These are phyloP conservation scores for Pleurotus cornucopiae DNA, from an alignment of 768 basidiomycete species.

Conservation along the genomic window DNA sequence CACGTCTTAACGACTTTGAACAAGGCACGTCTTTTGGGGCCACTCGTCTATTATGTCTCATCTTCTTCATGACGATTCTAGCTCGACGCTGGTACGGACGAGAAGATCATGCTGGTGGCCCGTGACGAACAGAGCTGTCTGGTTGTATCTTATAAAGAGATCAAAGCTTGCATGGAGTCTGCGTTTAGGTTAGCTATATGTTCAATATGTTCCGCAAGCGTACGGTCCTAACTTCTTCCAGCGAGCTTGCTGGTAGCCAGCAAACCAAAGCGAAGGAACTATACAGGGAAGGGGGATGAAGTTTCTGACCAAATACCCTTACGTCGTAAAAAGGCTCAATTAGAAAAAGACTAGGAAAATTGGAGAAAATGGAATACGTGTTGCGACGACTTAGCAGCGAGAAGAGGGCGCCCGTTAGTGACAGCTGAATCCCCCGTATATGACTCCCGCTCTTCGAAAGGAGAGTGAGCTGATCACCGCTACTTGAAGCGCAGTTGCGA, in stretches of 20 bases:
- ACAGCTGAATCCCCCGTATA: too few species aligned
- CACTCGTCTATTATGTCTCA: neutral
- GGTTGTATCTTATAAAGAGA: constrained; percentile 88
- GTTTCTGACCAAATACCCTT: neutral
- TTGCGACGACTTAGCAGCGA: neutral
- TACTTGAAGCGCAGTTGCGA: too few species aligned
- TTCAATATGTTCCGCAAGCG: neutral
- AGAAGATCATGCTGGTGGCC: constrained; percentile 90
- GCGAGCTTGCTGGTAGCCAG: constrained; percentile 43
- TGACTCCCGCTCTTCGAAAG: too few species aligned
- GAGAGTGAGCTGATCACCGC: too few species aligned
- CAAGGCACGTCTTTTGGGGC: constrained; percentile 56
- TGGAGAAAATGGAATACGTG: constrained; percentile 26
- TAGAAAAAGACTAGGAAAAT: constrained; percentile 62
- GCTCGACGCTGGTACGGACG: constrained; percentile 93
- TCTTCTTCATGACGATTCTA: constrained; percentile 22
- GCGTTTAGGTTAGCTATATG: constrained; percentile 67
- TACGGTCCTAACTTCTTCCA: constrained; percentile 17
- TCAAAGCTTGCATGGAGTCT: constrained; percentile 79
- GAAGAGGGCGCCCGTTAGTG: too few species aligned
- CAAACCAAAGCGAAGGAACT: constrained; percentile 7
- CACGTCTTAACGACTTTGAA: constrained; percentile 92
- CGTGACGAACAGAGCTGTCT: constrained; percentile 96
- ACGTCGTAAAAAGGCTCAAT: constrained; percentile 58
- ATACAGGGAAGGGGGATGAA: constrained; percentile 5